Conservation (phyloP, 164 flowering plant species). For the Dillenia turbinata region DNA sequence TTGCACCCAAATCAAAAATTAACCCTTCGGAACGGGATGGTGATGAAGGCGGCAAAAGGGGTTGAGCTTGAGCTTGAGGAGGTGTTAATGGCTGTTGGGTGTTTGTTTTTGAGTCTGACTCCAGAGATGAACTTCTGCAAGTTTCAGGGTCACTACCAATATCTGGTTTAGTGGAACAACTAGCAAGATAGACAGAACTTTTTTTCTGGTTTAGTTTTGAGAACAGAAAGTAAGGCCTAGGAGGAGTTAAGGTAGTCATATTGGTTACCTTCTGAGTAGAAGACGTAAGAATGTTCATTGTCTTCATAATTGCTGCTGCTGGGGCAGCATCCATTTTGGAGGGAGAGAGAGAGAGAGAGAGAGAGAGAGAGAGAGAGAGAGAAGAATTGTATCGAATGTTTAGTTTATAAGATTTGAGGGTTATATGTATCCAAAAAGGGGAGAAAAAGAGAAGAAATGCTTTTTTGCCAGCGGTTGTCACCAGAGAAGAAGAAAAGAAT, state of each 20-base stretch:
- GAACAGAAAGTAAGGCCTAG: background rate
- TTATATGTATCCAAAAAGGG: too few species aligned
- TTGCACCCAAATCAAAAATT: slow-evolving; percentile 59
- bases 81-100: too few species aligned
- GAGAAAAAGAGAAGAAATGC: too few species aligned
- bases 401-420: too few species aligned
- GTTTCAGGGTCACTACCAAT: background rate
- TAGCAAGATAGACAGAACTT: too few species aligned
- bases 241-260: slow-evolving; percentile 11
- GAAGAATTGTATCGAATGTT: too few species aligned
- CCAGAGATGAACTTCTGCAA: background rate
- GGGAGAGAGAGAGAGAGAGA: background rate
- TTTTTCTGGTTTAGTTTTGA: too few species aligned
- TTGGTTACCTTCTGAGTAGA: slow-evolving; percentile 7
- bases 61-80: too few species aligned
- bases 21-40: slow-evolving; percentile 39
- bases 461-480: too few species aligned
- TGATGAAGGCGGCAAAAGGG: slow-evolving; percentile 13
- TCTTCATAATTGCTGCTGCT: slow-evolving; percentile 6
- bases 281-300: slow-evolving; percentile 17
- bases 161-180: slow-evolving; percentile 7
- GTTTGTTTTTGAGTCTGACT: background rate
- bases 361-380: too few species aligned
- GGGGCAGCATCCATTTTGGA: slow-evolving; percentile 19
- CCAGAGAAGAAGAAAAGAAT: too few species aligned